A percentile compares a stretch with the other conserved stretches of the same genome.
Evolutionary conservation across 164 flowering plant genomes (phyloP).

Genomic region (Nymphaea thermarum): DNA sequence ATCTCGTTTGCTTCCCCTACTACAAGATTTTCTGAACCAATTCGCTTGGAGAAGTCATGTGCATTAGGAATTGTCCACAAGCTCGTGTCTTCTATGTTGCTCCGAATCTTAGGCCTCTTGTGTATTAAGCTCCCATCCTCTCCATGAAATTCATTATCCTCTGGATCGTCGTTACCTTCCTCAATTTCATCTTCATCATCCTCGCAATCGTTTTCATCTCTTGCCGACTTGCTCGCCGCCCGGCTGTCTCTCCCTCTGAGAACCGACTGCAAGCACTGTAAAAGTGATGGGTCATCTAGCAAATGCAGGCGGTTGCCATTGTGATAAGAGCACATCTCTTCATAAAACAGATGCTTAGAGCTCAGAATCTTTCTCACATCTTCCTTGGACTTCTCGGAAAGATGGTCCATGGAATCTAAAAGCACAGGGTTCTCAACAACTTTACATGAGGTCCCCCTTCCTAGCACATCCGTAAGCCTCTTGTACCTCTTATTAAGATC

Average conservation of each 20-base stretch:
- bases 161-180: conserved; percentile 7
- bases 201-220: conserved; percentile 14
- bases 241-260: conserved; percentile 7
- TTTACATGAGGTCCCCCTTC: conserved; percentile 62
- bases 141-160: conserved; percentile 6
- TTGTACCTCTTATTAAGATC: conserved; percentile 75
- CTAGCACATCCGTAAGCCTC: conserved; percentile 64
- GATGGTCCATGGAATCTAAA: conserved; percentile 50
- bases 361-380: conserved; percentile 66
- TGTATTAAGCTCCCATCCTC: neutral
- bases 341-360: conserved; percentile 73
- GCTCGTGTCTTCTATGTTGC: conserved; percentile 15
- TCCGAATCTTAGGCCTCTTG: conserved; percentile 19
- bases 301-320: conserved; percentile 41
- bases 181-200: conserved; percentile 15
- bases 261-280: conserved; percentile 28
- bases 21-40: neutral
- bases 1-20: conserved; percentile 9
- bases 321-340: conserved; percentile 91
- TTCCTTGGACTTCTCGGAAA: conserved; percentile 56
- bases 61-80: conserved; percentile 3
- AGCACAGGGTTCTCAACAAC: conserved; percentile 72
- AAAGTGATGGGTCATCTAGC: conserved; percentile 19
- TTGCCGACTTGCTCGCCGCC: conserved; percentile 11
- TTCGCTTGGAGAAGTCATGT: conserved; percentile 7